phyloP scores from a whole-genome alignment of 176 grass and related monocot species.

The Luzula sylvatica region DNA sequence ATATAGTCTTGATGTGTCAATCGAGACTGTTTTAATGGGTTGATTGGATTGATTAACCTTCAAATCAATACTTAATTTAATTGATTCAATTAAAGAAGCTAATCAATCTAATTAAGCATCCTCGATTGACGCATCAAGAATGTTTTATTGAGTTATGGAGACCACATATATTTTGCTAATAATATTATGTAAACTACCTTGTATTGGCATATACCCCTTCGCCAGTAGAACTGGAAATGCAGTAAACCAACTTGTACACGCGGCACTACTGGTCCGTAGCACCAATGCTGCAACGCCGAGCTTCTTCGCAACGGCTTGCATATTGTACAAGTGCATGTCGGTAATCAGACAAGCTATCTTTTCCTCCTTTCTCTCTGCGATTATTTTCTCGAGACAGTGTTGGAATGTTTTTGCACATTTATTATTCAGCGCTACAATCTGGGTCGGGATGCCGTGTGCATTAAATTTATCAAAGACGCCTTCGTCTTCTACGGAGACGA shows the following conservation, averaged over 20 bases:
- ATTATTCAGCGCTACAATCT: neutral
- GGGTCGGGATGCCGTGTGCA: neutral
- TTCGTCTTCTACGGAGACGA: neutral
- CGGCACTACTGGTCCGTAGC: conserved; percentile 20
- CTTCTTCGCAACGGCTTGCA: conserved; percentile 15
- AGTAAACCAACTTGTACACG: neutral
- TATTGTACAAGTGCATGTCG: conserved; percentile 14
- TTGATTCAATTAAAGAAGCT: no score
- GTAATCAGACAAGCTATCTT: conserved; percentile 19
- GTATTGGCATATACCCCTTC: conserved; percentile 9
- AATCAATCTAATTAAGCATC: no score
- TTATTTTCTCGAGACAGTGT: neutral
- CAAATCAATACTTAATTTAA: no score
- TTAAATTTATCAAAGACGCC: neutral
- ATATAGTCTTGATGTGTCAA: no score
- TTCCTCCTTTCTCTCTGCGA: neutral
- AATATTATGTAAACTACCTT: no score
- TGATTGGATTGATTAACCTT: no score
- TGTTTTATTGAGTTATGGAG: no score
- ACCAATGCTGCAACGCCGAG: conserved; percentile 13
- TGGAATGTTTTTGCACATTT: conserved; percentile 9
- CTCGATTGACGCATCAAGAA: no score
- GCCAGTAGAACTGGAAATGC: neutral
- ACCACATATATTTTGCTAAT: no score
- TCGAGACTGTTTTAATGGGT: no score